Evolutionary conservation across 768 basidiomycete species (phyloP).

Genomic region (Myochromella boudieri): DNA sequence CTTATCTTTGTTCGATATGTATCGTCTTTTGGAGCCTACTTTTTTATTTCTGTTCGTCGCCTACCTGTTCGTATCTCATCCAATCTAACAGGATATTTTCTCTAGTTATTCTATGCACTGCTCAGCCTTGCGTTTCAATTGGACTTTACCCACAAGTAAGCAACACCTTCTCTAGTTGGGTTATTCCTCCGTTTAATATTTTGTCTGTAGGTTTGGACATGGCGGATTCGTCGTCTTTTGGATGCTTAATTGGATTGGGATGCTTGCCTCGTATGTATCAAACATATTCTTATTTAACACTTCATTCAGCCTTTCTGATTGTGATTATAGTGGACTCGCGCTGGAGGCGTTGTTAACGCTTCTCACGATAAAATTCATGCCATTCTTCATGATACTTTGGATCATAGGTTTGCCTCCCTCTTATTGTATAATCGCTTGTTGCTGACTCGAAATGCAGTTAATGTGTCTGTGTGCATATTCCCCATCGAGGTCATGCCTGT

Average conservation of each 20-base stretch:
- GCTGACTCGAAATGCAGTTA: conserved; percentile 33
- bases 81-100: background rate
- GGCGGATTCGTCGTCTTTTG: conserved; percentile 64
- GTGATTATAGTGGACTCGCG: conserved; percentile 51
- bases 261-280: conserved; percentile 51
- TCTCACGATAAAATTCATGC: conserved; percentile 49
- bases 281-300: background rate
- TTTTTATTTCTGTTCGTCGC: conserved; percentile 34
- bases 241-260: conserved; percentile 62
- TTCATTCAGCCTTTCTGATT: background rate
- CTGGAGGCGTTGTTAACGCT: conserved; percentile 59
- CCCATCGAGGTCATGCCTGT: conserved; percentile 48
- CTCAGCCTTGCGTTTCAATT: conserved; percentile 61
- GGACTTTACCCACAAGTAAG: conserved; percentile 47
- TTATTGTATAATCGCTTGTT: background rate
- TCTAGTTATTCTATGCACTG: conserved; percentile 56
- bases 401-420: conserved; percentile 49
- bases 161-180: too few relatives aligned
- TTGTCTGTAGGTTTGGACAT: conserved; percentile 37
- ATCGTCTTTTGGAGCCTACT: conserved; percentile 31
- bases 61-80: background rate
- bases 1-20: conserved; percentile 31
- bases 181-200: too few relatives aligned
- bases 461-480: conserved; percentile 55
- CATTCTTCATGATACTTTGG: conserved; percentile 64